Evolutionary conservation across 2,329 filamentous ascomycete genomes (phyloP).

Genomic region (Penicillium sumatraense): DNA sequence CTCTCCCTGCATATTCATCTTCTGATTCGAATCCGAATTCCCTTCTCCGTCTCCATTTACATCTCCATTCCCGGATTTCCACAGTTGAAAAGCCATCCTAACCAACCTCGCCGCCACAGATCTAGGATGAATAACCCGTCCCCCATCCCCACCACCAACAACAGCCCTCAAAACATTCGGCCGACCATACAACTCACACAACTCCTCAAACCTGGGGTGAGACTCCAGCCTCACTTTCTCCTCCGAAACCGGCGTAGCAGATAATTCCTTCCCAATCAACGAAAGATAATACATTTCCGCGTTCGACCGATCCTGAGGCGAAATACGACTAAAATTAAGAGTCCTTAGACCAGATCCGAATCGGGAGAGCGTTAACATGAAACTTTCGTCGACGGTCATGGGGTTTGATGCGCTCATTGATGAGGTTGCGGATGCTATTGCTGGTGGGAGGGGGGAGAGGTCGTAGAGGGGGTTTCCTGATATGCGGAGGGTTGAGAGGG

Average conservation of each 20-base stretch:
- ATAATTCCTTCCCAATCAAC: slow-evolving; percentile 77
- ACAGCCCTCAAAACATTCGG: slow-evolving; percentile 65
- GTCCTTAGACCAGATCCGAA: slow-evolving; percentile 64
- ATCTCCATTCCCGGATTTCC: not conserved
- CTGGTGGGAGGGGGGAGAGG: slow-evolving; percentile 38
- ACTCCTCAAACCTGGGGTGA: slow-evolving; percentile 73
- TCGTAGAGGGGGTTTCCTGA: slow-evolving; percentile 85
- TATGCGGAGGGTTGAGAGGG: slow-evolving; percentile 74
- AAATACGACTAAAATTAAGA: slow-evolving; percentile 67
- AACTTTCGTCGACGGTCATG: slow-evolving; percentile 72
- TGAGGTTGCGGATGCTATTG: slow-evolving; percentile 26
- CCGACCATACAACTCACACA: slow-evolving; percentile 77
- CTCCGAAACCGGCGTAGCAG: slow-evolving; percentile 45
- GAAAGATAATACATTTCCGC: slow-evolving; percentile 94
- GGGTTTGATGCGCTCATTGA: slow-evolving; percentile 46
- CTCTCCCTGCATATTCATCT: too few species aligned
- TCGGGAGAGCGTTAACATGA: slow-evolving; percentile 84
- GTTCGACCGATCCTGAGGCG: slow-evolving; percentile 75
- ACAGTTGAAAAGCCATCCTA: slow-evolving; percentile 62
- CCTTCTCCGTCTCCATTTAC: too few species aligned
- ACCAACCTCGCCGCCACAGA: slow-evolving; percentile 81
- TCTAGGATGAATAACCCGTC: slow-evolving; percentile 65
- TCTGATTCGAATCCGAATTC: too few species aligned
- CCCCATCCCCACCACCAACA: slow-evolving; percentile 36
- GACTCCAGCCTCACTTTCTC: slow-evolving; percentile 58